Percentiles rank a stretch among this genome's conserved stretches.
These are phyloP conservation scores for Rostrohypoxylon terebratum DNA, from an alignment of 495 filamentous ascomycete species.

Conservation along the genomic window DNA sequence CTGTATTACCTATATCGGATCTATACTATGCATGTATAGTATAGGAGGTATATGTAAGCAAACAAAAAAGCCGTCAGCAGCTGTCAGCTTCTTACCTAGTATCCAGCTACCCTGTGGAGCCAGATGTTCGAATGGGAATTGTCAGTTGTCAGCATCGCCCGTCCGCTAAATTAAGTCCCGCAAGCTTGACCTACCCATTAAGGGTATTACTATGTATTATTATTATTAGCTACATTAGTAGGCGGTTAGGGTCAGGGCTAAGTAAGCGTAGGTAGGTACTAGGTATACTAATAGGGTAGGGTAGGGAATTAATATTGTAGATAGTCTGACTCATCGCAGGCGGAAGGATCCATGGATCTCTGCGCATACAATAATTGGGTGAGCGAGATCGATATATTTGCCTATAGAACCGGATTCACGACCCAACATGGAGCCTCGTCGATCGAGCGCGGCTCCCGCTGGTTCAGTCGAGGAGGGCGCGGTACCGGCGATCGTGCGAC, in stretches of 20 bases:
- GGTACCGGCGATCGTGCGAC: constrained; percentile 24
- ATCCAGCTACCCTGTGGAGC: constrained; percentile 19
- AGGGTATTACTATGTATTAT: neutral
- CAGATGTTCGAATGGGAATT: constrained; percentile 34
- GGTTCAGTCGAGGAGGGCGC: neutral
- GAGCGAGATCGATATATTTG: constrained; percentile 12
- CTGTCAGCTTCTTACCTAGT: constrained; percentile 18
- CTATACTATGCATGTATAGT: neutral
- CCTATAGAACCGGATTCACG: constrained; percentile 32
- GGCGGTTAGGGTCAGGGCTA: no score
- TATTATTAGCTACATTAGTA: neutral
- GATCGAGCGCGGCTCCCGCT: constrained; percentile 3
- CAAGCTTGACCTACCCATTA: neutral
- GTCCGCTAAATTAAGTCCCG: constrained; percentile 24
- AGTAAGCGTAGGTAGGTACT: neutral
- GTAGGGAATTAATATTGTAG: no score
- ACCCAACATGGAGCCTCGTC: constrained; percentile 40
- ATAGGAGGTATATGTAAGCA: neutral
- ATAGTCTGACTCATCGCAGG: no score
- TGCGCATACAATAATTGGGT: neutral
- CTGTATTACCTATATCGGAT: neutral
- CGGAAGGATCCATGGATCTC: neutral
- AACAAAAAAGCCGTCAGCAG: constrained; percentile 23
- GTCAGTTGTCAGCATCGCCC: constrained; percentile 32
- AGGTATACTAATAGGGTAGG: no score